A percentile compares a stretch with the other conserved stretches of the same genome.
phyloP scores from a whole-genome alignment of 2,329 filamentous ascomycete species.

The Aschersonia sp. region DNA sequence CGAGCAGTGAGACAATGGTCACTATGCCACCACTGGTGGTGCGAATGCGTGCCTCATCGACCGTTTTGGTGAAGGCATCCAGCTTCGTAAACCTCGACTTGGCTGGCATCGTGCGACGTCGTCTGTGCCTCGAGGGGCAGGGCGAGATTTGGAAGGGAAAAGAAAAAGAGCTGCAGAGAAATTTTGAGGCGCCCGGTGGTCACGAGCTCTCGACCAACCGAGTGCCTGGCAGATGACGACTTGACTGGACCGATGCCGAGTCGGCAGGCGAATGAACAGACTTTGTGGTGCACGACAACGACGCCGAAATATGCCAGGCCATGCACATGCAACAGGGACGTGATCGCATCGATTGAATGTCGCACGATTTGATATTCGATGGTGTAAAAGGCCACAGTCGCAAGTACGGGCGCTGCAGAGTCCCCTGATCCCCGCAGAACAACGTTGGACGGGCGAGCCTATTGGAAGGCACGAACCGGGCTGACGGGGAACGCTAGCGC shows the following conservation, averaged over 20 bases:
- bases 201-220: not conserved
- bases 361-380: not conserved
- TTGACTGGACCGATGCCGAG: not conserved
- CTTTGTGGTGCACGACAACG: not conserved
- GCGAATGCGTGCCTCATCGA: slow-evolving; percentile 91
- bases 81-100: slow-evolving; percentile 94
- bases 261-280: no score
- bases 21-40: slow-evolving; percentile 93
- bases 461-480: not conserved
- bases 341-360: no score
- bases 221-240: not conserved
- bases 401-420: slow-evolving; percentile 9
- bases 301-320: not conserved
- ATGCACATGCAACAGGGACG: not conserved
- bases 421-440: not conserved
- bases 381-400: slow-evolving; percentile 19
- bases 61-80: slow-evolving; percentile 97
- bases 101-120: slow-evolving; percentile 48
- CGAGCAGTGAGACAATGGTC: slow-evolving; percentile 76
- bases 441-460: not conserved
- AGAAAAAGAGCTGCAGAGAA: not conserved
- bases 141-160: not conserved
- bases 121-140: not conserved
- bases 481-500: no score
- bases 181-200: not conserved